These are phyloP conservation scores for Tripterygium wilfordii DNA, from an alignment of 177 flowering plant species.

Conservation along the genomic window DNA sequence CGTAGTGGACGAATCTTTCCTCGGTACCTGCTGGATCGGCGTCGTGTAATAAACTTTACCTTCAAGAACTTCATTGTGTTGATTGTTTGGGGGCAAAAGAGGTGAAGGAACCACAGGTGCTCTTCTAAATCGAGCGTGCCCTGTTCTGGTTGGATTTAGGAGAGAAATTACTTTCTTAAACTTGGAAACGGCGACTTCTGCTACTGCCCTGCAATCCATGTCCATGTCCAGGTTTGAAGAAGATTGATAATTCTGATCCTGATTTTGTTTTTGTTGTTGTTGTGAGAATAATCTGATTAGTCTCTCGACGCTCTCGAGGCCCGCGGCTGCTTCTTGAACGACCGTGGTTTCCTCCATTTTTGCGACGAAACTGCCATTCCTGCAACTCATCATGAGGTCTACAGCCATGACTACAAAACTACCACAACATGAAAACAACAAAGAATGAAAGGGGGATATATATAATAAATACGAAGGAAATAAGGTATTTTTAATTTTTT, in stretches of 20 bases:
- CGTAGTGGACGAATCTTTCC: slow-evolving; percentile 25
- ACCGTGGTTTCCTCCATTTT: slow-evolving; percentile 45
- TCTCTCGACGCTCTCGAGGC: slow-evolving; percentile 69
- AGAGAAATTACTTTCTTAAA: slow-evolving; percentile 82
- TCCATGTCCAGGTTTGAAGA: slow-evolving; percentile 15
- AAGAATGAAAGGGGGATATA: slow-evolving; percentile 4
- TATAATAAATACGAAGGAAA: slow-evolving; percentile 5
- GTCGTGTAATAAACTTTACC: slow-evolving; percentile 38
- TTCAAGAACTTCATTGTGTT: neutral
- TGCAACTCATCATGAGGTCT: slow-evolving; percentile 45
- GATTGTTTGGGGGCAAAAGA: neutral
- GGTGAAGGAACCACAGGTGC: slow-evolving; percentile 36
- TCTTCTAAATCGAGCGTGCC: slow-evolving; percentile 85
- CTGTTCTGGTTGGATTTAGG: slow-evolving; percentile 68
- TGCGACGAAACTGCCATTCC: slow-evolving; percentile 16
- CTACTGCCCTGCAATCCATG: slow-evolving; percentile 51
- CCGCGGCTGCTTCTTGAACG: slow-evolving; percentile 79
- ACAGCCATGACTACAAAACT: slow-evolving; percentile 50
- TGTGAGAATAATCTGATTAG: slow-evolving; percentile 55
- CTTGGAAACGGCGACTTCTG: slow-evolving; percentile 71
- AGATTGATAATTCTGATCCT: too few relatives aligned
- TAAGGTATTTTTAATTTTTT: too few relatives aligned
- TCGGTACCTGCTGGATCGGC: slow-evolving; percentile 45
- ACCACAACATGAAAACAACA: slow-evolving; percentile 6
- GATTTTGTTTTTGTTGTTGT: slow-evolving; percentile 21